Base-by-base conservation (phyloP, 2,329 filamentous ascomycete species). In the Zelopaecilomyces penicillatus region DNA sequence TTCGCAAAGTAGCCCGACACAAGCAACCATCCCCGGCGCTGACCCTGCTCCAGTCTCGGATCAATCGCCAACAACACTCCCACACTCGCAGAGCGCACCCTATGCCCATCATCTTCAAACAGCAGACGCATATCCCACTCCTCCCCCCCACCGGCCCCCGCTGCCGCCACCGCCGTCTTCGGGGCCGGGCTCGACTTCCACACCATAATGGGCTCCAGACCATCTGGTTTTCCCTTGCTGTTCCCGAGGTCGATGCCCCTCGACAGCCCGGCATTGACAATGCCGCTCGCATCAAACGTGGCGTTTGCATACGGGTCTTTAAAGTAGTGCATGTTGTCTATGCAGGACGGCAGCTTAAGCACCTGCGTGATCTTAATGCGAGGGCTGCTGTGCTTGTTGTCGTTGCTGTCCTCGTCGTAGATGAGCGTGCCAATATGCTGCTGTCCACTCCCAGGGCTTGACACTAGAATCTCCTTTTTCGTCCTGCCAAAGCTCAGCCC, bases 311-410 rank as follows among this genome's bases (percentile, higher is more conserved):
- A 80, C 0, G 74, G 69, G 42, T 83, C 79, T 0, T 56, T 45
- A 52, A 76, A 83, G 57, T 73, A 82, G 51, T 58, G 71, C 0
- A 78, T 78, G 48, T 83, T 83, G 52, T 83, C 78, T 9, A 75
- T 60, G 3, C 65, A 52, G 1, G 65, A 64, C 32, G 74, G 68
- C 3, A 78, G 48, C 1, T 62, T 48, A 11, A 80, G 49, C 0
- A 59, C 56, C 3, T 75, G 69, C 6, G 58, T 50, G 5, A 80
- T 44, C 2, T 47, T 3, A 4, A 64, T 52, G 19, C 19, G 19
- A 19, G 19, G 19, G 19, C 19, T 19, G 19, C 19, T 3, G 19
- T 19, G 2, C 2, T 3, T 19, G 19, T 19, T 19, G 19, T 31
- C 36, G 11, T 50, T 47, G 5, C 50, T 47, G 4, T 50, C 47